Conservation (phyloP, 2,329 filamentous ascomycete species). For the Monilinia fructicola region DNA sequence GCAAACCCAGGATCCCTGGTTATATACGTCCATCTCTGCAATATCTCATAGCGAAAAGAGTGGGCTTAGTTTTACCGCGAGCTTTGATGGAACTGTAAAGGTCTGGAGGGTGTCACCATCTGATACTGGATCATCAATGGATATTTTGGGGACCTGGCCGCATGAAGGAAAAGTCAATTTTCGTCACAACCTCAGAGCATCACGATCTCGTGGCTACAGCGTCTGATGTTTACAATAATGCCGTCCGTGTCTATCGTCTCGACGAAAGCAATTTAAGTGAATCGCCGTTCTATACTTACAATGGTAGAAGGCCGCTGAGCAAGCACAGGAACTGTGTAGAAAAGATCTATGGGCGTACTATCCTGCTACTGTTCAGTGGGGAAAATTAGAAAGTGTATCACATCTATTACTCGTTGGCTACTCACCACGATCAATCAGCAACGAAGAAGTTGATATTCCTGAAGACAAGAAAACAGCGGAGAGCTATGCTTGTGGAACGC, state of each 20-base stretch:
- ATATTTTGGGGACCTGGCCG: constrained; percentile 51
- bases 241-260: constrained; percentile 58
- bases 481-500: constrained; percentile 62
- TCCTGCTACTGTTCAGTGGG: constrained; percentile 65
- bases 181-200: constrained; percentile 51
- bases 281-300: constrained; percentile 36
- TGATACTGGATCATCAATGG: constrained; percentile 45
- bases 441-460: constrained; percentile 57
- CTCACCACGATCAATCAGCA: constrained; percentile 55
- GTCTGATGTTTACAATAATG: constrained; percentile 53
- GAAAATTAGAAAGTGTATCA: constrained; percentile 45
- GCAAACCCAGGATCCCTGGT: constrained; percentile 59
- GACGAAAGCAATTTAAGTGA: constrained; percentile 41
- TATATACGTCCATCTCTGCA: constrained; percentile 63
- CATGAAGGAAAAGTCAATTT: constrained; percentile 63
- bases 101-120: constrained; percentile 51
- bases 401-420: constrained; percentile 62
- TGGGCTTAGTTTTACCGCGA: constrained; percentile 56
- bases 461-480: constrained; percentile 56
- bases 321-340: constrained; percentile 30
- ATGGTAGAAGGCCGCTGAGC: constrained; percentile 33
- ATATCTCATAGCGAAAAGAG: constrained; percentile 54
- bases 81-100: constrained; percentile 62
- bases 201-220: constrained; percentile 57
- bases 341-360: constrained; percentile 58